Conservation (phyloP, 129 eudicot genomes). For the Tagetes erecta region DNA sequence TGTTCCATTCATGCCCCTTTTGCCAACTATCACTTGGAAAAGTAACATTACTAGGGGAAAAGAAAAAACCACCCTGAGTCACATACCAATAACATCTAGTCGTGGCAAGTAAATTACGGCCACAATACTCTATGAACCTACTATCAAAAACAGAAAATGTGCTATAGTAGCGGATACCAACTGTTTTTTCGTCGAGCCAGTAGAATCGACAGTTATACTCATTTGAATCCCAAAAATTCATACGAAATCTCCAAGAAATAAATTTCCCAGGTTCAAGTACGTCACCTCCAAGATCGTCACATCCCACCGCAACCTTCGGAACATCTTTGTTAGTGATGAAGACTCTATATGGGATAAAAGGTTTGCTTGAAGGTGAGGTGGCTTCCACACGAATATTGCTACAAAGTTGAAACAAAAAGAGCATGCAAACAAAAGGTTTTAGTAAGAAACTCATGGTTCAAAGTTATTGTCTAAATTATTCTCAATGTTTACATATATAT, state of each 20-base stretch:
- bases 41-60: background rate
- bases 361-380: constrained; percentile 18
- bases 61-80: background rate
- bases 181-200: background rate
- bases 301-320: background rate
- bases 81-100: constrained; percentile 11
- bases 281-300: background rate
- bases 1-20: background rate
- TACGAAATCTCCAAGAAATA: constrained; percentile 15
- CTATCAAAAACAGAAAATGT: background rate
- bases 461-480: background rate
- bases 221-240: background rate
- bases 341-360: constrained; percentile 25
- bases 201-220: constrained; percentile 3
- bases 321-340: background rate
- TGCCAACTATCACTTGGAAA: background rate
- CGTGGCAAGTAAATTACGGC: background rate
- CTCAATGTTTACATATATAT: background rate
- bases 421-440: background rate
- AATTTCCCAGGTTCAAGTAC: background rate
- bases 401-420: background rate
- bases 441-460: background rate
- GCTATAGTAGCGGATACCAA: background rate
- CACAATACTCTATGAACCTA: background rate
- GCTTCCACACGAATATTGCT: background rate